Base-by-base conservation (phyloP, 306 rosid genomes). In the Quercus glauca region DNA sequence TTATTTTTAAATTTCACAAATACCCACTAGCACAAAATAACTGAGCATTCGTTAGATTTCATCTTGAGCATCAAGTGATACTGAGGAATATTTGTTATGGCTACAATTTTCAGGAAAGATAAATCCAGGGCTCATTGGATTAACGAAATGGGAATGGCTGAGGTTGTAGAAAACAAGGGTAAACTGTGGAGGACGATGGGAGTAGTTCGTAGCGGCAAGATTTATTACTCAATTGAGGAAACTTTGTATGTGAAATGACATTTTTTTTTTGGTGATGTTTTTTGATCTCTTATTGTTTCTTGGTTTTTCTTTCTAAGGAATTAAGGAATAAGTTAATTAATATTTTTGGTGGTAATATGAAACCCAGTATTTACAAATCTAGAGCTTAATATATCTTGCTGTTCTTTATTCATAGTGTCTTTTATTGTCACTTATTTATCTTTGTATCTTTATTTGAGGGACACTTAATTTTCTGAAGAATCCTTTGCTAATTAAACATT, bases 221-320 rank as follows among this genome's bases (percentile, higher is more conserved):
- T 74, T 73, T 92, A 89, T 84, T 90, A 82, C 86, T 89, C 92
- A 26, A 84, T 89, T 55, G 96, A 91, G 82, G 99, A 92, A 82
- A 87, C 87, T 74, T 78, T 91, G 99, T 92, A 87, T 83, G 97
- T 90, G 79, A 72, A 78, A 82, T 74, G 26, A 41, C 56, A 21
- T 21, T 60, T 79, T 53, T 56, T 84, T 82, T 53, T 37, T 6
- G n/a, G n/a, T n/a, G n/a, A 60, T 19, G 28, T 26, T 8, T 74
- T 19, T 20, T n/a, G 0, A 33, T 15, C 14, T 79, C 6, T 53
- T 52, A 29, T 17, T 5, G 25, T 67, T 6, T 53, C 41, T 29
- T 55, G 45, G 57, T 25, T 59, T 59, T 26, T 28, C 11, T 18
- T 68, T 15, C 72, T 14, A 19, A 33, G 12, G 35, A 15, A 19